Evolutionary conservation across 2,329 filamentous ascomycete species (phyloP).

Genomic region (Xylariaceae sp.): DNA sequence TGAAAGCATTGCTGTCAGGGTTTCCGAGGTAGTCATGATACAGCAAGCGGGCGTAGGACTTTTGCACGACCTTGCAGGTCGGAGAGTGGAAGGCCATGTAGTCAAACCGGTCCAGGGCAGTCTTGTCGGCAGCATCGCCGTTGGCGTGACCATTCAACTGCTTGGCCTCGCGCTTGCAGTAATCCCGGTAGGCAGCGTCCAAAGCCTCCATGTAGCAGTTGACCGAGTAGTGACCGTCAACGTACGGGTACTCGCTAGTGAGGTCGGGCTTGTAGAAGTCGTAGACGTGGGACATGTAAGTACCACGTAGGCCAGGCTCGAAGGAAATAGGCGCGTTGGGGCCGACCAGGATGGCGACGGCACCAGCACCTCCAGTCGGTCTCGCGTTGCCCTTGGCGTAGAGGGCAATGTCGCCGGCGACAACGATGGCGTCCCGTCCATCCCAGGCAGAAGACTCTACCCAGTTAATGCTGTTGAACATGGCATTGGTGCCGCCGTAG

Average conservation of each 20-base stretch:
- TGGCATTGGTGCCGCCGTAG: conserved; percentile 80
- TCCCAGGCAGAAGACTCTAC: conserved; percentile 85
- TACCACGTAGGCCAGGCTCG: conserved; percentile 75
- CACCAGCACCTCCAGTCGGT: conserved; percentile 76
- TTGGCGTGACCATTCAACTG: conserved; percentile 53
- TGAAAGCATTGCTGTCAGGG: conserved; percentile 63
- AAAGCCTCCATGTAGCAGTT: conserved; percentile 79
- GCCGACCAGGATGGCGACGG: conserved; percentile 73
- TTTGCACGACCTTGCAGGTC: conserved; percentile 82
- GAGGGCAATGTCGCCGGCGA: conserved; percentile 78
- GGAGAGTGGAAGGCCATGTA: conserved; percentile 80
- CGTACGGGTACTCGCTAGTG: conserved; percentile 81
- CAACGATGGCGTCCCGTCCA: conserved; percentile 73
- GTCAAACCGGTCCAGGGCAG: conserved; percentile 74
- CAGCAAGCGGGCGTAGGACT: conserved; percentile 77
- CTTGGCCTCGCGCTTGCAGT: conserved; percentile 67
- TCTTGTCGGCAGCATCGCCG: conserved; percentile 43
- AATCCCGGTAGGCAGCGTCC: conserved; percentile 76
- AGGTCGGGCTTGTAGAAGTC: conserved; percentile 90
- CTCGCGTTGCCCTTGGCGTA: conserved; percentile 81
- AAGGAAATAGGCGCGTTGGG: conserved; percentile 72
- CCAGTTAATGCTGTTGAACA: conserved; percentile 84
- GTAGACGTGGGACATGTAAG: conserved; percentile 79
- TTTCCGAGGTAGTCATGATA: conserved; percentile 82
- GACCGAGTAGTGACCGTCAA: conserved; percentile 79